Evolutionary conservation across 306 rosid species (phyloP).

Genomic region (Benincasa hispida): DNA sequence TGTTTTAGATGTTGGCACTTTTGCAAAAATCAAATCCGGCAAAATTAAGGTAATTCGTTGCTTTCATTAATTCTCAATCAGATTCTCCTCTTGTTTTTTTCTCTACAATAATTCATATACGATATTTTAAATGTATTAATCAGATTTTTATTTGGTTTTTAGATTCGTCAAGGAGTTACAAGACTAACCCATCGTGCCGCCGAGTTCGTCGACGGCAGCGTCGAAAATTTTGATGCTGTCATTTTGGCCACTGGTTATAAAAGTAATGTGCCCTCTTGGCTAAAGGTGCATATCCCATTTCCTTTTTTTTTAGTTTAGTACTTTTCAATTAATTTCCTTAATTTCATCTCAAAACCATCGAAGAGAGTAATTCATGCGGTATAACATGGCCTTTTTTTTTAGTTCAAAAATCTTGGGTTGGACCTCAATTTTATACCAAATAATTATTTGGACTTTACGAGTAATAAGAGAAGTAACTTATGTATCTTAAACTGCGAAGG

Average conservation of each 20-base stretch:
- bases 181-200: not conserved
- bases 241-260: constrained; percentile 15
- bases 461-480: too few relatives aligned
- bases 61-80: not conserved
- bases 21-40: constrained; percentile 59
- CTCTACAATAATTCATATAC: not conserved
- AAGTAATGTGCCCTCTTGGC: constrained; percentile 19
- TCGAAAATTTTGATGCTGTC: constrained; percentile 7
- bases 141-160: not conserved
- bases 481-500: too few relatives aligned
- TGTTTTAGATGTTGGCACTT: constrained; percentile 87
- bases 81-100: too few relatives aligned
- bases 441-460: too few relatives aligned
- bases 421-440: too few relatives aligned
- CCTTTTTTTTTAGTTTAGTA: not conserved
- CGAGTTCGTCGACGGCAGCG: constrained; percentile 8
- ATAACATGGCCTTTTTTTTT: too few relatives aligned
- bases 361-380: too few relatives aligned
- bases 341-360: not conserved
- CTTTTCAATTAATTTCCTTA: not conserved
- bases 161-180: constrained; percentile 6
- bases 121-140: not conserved
- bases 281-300: not conserved
- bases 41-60: constrained; percentile 46
- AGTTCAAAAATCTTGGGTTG: too few relatives aligned